Base-by-base conservation (phyloP, 176 grass and related monocot species). In the Juncus effusus region DNA sequence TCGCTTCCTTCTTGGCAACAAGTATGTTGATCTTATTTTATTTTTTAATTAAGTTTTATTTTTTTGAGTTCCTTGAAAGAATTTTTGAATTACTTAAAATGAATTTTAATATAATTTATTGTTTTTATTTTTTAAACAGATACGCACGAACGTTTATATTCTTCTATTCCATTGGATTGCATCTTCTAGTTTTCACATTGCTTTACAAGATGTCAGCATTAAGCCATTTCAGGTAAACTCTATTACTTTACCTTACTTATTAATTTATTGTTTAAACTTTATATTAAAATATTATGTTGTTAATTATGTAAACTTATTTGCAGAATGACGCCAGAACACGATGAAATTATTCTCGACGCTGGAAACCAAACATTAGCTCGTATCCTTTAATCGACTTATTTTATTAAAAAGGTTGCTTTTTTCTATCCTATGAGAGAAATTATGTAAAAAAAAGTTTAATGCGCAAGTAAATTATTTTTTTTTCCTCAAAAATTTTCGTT, bases 1-100 rank as follows among this genome's bases (percentile, higher is more conserved):
- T 7, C 94, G 94, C 70, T 99, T 99, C 79, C 89, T 99, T 41
- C 94, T 99, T 74, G 94, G 94, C 79, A 99, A 99, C 94, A 99
- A 90, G 94, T 99, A 99, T 76, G 89, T 28, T 67, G 53, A 42
- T 47, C 54, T 42, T 49, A 68, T 73, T 54, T 62, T 56, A 51
- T 72, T 65, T 58, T 67, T 13, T 16, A 78, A 60, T 63, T 79
- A 39, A 19, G 3, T 50, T 55, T 61, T 16, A 4, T 1, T 8
- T 41, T n/a, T 61, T 3, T 62, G 56, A 54, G 1, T 36, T 75
- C 64, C 58, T 67, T 28, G 19, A 28, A 28, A 28, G 19, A 28
- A 28, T 28, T 28, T 28, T n/a, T n/a, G n/a, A n/a, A 28, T 28
- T 28, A 0, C 19, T 28, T 47, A 47, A 47, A 47, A 47, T 47